phyloP scores from a whole-genome alignment of 495 filamentous ascomycete genomes.

The Penicillium goetzii region DNA sequence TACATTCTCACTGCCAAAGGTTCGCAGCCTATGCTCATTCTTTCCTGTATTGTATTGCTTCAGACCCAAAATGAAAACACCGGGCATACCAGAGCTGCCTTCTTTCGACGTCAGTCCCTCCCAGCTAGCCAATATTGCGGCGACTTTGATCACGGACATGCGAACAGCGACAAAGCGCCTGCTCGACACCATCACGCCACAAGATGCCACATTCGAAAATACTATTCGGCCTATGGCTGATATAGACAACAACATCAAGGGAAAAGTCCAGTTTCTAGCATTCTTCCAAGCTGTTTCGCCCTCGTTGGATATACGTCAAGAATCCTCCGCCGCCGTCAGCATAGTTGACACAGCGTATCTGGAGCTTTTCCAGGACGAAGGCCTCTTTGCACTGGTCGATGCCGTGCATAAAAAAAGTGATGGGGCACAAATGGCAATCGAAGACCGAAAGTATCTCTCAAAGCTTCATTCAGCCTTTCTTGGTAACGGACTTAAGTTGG shows the following conservation, averaged over 20 bases:
- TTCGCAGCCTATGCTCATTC: too few species aligned
- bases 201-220: too few species aligned
- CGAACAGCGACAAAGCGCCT: too few species aligned
- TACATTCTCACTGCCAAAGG: too few species aligned
- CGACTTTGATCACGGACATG: too few species aligned
- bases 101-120: too few species aligned
- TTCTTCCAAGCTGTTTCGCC: background rate
- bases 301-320: conserved; percentile 14
- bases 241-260: background rate
- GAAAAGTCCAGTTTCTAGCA: background rate
- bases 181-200: too few species aligned
- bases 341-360: conserved; percentile 10
- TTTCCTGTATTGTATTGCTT: too few species aligned
- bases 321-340: conserved; percentile 10
- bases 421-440: background rate
- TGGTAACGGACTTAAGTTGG: background rate
- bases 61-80: too few species aligned
- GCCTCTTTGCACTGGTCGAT: background rate
- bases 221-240: too few species aligned
- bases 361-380: background rate
- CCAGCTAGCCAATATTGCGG: too few species aligned
- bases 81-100: too few species aligned
- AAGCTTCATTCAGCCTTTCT: background rate
- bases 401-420: background rate
- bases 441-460: conserved; percentile 3